Conservation (phyloP, 2,329 filamentous ascomycete species). For the Ophiocordyceps australis region DNA sequence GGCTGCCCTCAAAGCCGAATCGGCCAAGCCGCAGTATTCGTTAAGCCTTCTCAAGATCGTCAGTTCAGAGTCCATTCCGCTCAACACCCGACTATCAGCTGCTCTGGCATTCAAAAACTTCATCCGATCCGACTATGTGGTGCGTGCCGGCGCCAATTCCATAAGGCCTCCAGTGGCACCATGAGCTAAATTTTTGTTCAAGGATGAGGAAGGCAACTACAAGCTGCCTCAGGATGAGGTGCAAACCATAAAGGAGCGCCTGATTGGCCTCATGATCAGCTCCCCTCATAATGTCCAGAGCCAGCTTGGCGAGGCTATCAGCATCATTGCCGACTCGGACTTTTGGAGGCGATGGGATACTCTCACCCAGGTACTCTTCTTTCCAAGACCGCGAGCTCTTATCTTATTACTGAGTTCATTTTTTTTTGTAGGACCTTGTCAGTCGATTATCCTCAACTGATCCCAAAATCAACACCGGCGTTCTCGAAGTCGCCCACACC, state of each 20-base stretch:
- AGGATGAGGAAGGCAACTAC: constrained; percentile 88
- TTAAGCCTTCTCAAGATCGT: constrained; percentile 81
- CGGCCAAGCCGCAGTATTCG: constrained; percentile 75
- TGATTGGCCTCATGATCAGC: constrained; percentile 92
- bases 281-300: constrained; percentile 77
- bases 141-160: constrained; percentile 18
- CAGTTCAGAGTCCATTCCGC: constrained; percentile 51
- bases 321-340: constrained; percentile 92
- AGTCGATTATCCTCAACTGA: constrained; percentile 70
- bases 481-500: constrained; percentile 92
- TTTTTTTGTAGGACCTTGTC: constrained; percentile 52
- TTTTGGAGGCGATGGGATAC: constrained; percentile 96
- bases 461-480: constrained; percentile 74
- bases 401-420: background rate
- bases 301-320: constrained; percentile 91
- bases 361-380: constrained; percentile 72
- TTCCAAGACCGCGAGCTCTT: too few relatives aligned
- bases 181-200: constrained; percentile 1
- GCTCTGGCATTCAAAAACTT: constrained; percentile 98
- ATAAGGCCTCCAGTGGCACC: constrained; percentile 3
- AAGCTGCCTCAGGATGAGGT: constrained; percentile 75
- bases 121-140: constrained; percentile 82
- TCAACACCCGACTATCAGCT: constrained; percentile 68
- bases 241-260: constrained; percentile 75
- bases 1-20: constrained; percentile 57